Evolutionary conservation across 192 early-diverging fungal genomes (phyloP), one percentile per base, ranked within the genome.

Genomic region (Podila minutissima): DNA sequence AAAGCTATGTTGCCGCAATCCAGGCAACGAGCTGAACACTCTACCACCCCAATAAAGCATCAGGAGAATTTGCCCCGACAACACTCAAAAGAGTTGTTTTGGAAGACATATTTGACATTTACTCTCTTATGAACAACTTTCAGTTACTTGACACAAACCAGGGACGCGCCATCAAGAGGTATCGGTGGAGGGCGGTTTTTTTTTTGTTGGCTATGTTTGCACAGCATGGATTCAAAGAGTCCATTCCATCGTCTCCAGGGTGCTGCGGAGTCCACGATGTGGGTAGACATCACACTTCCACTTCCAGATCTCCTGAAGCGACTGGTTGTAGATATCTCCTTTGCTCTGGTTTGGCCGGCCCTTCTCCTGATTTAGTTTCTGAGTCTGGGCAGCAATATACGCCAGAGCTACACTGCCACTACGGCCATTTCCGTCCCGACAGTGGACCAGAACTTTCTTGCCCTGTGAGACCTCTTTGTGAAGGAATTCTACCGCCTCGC

Each of bases 271-370:
- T 6, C 77, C 77, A 51, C 71, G 71, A 62, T 81, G 77, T 13
- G 77, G 77, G 50, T 81, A 81, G 7, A 81, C 77, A 66, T 81
- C 77, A 48, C 77, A 81, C 58, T 81, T 81, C 77, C 77, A 81
- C 57, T 69, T 81, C 77, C 77, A 81, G 20, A 81, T 13, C 58
- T 81, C 77, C 17, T 65, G 26, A 55, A 73, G 24, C 0, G 77
- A 65, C 57, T 58, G 50, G 5, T 81, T 55, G 31, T 81, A 81
- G 2, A 35, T 31, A 3, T 31, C 53, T 11, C 41, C 71, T 12
- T 13, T 38, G 28, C 26, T 35, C 19, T 66, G 60, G 28, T 59
- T 38, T 5, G 19, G 28, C 19, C 33, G 4, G 26, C 8, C 26
- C 20, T 28, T 31, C 65, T 62, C 13, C 8, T 65, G 15, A 9